phyloP scores from a whole-genome alignment of 768 basidiomycete species.

The Boletus speciosus region DNA sequence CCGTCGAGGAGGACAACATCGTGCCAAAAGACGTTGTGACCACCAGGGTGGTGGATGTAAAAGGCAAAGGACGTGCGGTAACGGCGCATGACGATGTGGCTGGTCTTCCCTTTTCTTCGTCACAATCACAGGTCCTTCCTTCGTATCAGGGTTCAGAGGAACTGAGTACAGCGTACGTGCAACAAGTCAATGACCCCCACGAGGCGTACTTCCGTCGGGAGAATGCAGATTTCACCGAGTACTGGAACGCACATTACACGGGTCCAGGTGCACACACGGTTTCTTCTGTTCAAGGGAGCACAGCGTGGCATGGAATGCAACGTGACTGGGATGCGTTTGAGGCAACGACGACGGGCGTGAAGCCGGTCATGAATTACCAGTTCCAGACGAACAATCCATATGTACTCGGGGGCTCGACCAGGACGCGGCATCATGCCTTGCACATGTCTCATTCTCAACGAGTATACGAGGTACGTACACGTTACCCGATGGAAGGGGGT shows the following conservation, averaged over 20 bases:
- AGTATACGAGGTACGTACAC: conserved; percentile 40
- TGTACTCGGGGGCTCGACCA: conserved; percentile 54
- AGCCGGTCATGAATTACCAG: conserved; percentile 53
- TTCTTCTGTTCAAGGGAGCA: conserved; percentile 28
- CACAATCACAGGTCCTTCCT: conserved; percentile 10
- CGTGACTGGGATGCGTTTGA: conserved; percentile 80
- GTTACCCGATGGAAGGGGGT: neutral
- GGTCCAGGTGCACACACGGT: conserved; percentile 7
- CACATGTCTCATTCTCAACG: conserved; percentile 30
- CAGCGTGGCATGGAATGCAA: conserved; percentile 64
- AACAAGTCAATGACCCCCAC: conserved; percentile 40
- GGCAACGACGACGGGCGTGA: conserved; percentile 64
- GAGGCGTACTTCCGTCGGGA: conserved; percentile 72
- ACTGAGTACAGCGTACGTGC: conserved; percentile 15
- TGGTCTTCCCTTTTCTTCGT: neutral
- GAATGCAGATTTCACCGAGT: conserved; percentile 60
- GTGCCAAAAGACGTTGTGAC: conserved; percentile 46
- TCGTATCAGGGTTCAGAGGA: conserved; percentile 21
- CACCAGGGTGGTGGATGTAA: conserved; percentile 39
- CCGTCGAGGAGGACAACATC: conserved; percentile 76
- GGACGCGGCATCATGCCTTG: conserved; percentile 44
- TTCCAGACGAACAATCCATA: conserved; percentile 83
- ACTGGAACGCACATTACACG: conserved; percentile 50
- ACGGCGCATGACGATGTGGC: neutral
- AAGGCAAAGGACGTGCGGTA: conserved; percentile 63